Conservation (phyloP, 2,329 filamentous ascomycete genomes). For the Pseudopyrenochaeta lycopersici region DNA sequence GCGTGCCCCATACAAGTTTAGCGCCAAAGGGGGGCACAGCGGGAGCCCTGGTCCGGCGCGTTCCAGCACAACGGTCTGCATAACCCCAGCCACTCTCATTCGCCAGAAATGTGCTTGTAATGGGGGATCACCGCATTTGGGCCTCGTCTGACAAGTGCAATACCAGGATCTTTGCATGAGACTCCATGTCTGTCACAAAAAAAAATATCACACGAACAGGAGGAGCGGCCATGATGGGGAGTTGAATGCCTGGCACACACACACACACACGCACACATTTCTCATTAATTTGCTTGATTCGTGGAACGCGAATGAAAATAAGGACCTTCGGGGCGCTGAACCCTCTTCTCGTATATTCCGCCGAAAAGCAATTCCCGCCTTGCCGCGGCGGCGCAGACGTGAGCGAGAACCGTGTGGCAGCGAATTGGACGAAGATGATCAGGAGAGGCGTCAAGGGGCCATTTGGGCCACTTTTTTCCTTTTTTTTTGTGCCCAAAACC, state of each 20-base stretch:
- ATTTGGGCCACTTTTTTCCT: background rate
- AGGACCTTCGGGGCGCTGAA: too few species aligned
- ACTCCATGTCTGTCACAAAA: conserved; percentile 12
- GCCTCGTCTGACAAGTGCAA: conserved; percentile 1
- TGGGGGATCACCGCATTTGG: background rate
- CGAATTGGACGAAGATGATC: conserved; percentile 10
- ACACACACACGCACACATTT: too few species aligned
- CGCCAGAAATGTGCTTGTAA: conserved; percentile 17
- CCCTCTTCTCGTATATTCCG: background rate
- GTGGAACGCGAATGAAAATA: background rate
- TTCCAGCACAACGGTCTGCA: conserved; percentile 22
- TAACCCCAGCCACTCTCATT: conserved; percentile 15
- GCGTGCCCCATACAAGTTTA: conserved; percentile 20
- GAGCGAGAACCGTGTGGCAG: conserved; percentile 5
- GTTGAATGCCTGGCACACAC: too few species aligned
- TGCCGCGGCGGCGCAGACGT: conserved; percentile 8
- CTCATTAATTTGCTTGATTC: background rate
- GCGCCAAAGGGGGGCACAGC: conserved; percentile 14
- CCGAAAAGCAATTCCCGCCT: background rate
- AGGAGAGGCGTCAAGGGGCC: conserved; percentile 1
- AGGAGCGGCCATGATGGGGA: too few species aligned
- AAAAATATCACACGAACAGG: background rate
- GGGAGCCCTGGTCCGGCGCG: conserved; percentile 15
- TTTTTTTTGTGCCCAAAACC: background rate
- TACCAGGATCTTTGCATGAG: conserved; percentile 21